Evolutionary conservation across 2,329 filamentous ascomycete genomes (phyloP).

Genomic region (Ophiostoma pallidulum): DNA sequence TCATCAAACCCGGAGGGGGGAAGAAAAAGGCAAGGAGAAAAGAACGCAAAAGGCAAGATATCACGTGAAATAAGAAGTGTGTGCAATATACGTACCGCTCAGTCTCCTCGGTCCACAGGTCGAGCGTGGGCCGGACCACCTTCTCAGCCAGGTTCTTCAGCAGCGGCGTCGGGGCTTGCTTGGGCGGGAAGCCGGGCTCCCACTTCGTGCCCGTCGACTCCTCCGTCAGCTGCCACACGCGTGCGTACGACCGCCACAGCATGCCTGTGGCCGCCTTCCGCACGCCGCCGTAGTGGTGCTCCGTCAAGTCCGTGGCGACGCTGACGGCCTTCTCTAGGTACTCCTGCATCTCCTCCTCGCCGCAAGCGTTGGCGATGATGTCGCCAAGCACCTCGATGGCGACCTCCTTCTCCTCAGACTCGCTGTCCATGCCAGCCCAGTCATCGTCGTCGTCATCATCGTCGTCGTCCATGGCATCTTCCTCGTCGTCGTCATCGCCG

Average conservation of each 20-base stretch:
- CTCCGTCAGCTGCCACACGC: conserved; percentile 81
- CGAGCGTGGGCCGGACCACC: conserved; percentile 73
- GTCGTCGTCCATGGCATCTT: conserved; percentile 49
- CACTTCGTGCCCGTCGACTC: conserved; percentile 72
- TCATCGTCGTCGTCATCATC: conserved; percentile 71
- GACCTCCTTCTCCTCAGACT: conserved; percentile 95
- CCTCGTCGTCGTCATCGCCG: conserved; percentile 42
- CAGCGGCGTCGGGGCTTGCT: conserved; percentile 67
- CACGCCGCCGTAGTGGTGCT: conserved; percentile 88
- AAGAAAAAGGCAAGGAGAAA: conserved; percentile 34
- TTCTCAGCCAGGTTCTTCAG: conserved; percentile 79
- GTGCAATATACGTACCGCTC: conserved; percentile 84
- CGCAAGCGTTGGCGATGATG: conserved; percentile 77
- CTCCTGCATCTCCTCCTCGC: conserved; percentile 59
- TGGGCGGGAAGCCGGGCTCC: conserved; percentile 77
- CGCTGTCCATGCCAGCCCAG: conserved; percentile 70
- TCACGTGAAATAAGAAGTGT: conserved; percentile 18
- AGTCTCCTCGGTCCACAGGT: conserved; percentile 79
- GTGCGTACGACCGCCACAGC: conserved; percentile 86
- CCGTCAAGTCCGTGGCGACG: conserved; percentile 67
- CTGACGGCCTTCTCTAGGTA: conserved; percentile 87
- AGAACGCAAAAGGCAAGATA: conserved; percentile 42
- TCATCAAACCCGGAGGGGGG: conserved; percentile 42
- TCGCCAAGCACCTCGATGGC: conserved; percentile 92
- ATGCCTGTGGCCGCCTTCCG: conserved; percentile 87